Percentiles rank a stretch among this genome's conserved stretches.
Conservation (phyloP, 495 filamentous ascomycete genomes). For the Sordaria brevicollis region DNA sequence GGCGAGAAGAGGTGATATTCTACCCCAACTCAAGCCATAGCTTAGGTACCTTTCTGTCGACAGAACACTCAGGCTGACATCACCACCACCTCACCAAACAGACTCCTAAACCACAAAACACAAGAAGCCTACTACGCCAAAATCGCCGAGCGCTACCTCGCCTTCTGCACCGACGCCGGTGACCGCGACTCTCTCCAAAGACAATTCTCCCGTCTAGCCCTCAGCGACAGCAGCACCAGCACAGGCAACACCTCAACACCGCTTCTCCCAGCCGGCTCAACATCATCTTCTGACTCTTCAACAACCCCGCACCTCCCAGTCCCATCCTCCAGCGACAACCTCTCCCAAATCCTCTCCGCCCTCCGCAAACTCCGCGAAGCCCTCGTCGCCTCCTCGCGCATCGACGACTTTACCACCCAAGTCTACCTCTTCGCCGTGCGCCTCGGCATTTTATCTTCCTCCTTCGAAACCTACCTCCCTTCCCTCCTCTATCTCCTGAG, state of each 20-base stretch:
- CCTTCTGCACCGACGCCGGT: constrained; percentile 63
- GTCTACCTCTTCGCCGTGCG: constrained; percentile 76
- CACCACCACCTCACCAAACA: constrained; percentile 20
- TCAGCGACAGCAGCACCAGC: constrained; percentile 15
- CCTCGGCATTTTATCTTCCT: constrained; percentile 63
- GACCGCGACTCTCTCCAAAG: constrained; percentile 58
- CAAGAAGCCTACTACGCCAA: constrained; percentile 80
- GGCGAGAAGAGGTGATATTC: constrained; percentile 49
- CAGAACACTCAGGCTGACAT: not conserved
- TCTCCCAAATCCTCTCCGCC: constrained; percentile 45
- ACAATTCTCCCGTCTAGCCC: constrained; percentile 57
- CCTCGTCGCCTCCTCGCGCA: constrained; percentile 60
- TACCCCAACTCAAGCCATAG: not conserved
- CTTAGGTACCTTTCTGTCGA: not conserved
- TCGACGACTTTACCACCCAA: constrained; percentile 57
- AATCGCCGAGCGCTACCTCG: constrained; percentile 78
- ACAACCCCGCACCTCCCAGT: not conserved
- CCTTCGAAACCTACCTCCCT: constrained; percentile 82
- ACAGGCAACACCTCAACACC: not conserved
- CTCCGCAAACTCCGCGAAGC: constrained; percentile 90
- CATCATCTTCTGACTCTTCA: not conserved
- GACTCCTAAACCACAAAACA: constrained; percentile 61
- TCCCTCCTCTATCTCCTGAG: constrained; percentile 71
- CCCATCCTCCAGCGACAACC: not conserved
- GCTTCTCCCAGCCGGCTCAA: not conserved